Conservation (phyloP, 768 basidiomycete genomes). For the Leccinum uliginosum region DNA sequence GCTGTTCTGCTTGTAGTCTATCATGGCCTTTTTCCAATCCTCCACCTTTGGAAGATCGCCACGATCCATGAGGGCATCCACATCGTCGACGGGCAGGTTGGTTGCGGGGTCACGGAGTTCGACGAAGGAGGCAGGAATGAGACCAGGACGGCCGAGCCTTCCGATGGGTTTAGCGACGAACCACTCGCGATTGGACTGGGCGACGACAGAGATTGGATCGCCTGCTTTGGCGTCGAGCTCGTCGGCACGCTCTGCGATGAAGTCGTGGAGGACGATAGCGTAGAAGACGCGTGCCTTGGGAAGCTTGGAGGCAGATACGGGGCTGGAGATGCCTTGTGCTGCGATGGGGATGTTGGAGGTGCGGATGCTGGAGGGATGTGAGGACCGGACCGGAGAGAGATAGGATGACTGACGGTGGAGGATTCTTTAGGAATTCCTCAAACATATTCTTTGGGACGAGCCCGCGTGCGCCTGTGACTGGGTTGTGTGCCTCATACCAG, state of each 20-base stretch:
- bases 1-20: conserved; percentile 93
- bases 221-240: conserved; percentile 94
- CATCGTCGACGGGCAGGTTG: conserved; percentile 70
- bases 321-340: conserved; percentile 21
- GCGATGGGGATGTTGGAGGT: conserved; percentile 32
- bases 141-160: conserved; percentile 87
- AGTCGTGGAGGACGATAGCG: conserved; percentile 94
- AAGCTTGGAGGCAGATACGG: conserved; percentile 32
- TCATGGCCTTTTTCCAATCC: conserved; percentile 96
- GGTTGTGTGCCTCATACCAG: conserved; percentile 96
- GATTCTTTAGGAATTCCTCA: conserved; percentile 82
- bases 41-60: conserved; percentile 95
- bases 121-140: conserved; percentile 97
- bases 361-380: conserved; percentile 32
- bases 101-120: conserved; percentile 93
- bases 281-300: conserved; percentile 70
- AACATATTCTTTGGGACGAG: conserved; percentile 85
- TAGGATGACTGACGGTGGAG: conserved; percentile 37
- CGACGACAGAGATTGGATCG: conserved; percentile 93
- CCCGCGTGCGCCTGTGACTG: conserved; percentile 84
- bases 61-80: conserved; percentile 74
- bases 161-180: conserved; percentile 99
- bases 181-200: conserved; percentile 99
- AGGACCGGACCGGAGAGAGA: background rate
- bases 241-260: conserved; percentile 90